phyloP scores from a whole-genome alignment of 2,329 filamentous ascomycete genomes.

The Colletotrichum siamense region DNA sequence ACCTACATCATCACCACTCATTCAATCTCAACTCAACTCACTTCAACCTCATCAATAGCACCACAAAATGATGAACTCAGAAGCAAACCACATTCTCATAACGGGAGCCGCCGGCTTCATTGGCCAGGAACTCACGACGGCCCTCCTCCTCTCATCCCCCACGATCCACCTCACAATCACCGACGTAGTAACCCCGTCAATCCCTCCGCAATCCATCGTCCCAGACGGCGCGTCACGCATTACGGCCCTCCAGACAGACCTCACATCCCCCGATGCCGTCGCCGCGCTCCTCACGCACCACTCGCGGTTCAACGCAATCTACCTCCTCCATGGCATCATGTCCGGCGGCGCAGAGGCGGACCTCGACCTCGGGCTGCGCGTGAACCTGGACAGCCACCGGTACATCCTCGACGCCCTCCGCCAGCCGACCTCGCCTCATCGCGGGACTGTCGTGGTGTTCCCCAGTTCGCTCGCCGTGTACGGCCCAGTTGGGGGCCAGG shows the following conservation, averaged over 20 bases:
- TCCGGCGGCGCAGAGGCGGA: constrained; percentile 66
- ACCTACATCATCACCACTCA: neutral
- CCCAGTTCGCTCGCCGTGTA: constrained; percentile 66
- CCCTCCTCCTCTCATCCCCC: constrained; percentile 50
- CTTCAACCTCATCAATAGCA: neutral
- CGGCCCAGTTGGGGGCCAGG: constrained; percentile 43
- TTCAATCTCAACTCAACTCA: neutral
- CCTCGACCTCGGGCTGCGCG: constrained; percentile 56
- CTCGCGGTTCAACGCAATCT: constrained; percentile 49
- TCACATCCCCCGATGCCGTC: constrained; percentile 37
- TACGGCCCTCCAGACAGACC: constrained; percentile 31
- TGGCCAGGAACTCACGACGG: constrained; percentile 63
- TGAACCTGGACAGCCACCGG: constrained; percentile 64
- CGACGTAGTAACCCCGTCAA: constrained; percentile 58
- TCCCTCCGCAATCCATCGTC: constrained; percentile 42
- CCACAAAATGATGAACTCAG: neutral
- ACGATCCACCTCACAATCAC: constrained; percentile 56
- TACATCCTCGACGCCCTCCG: constrained; percentile 58
- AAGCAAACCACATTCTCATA: constrained; percentile 55
- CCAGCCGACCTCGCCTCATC: constrained; percentile 30
- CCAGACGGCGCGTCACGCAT: constrained; percentile 27
- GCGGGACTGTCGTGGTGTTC: constrained; percentile 61
- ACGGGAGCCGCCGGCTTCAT: constrained; percentile 71
- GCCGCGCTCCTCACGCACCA: constrained; percentile 30
- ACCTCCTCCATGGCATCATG: constrained; percentile 70